phyloP scores from a whole-genome alignment of 352 stramenopile species.

The Blastocystis sp. region DNA sequence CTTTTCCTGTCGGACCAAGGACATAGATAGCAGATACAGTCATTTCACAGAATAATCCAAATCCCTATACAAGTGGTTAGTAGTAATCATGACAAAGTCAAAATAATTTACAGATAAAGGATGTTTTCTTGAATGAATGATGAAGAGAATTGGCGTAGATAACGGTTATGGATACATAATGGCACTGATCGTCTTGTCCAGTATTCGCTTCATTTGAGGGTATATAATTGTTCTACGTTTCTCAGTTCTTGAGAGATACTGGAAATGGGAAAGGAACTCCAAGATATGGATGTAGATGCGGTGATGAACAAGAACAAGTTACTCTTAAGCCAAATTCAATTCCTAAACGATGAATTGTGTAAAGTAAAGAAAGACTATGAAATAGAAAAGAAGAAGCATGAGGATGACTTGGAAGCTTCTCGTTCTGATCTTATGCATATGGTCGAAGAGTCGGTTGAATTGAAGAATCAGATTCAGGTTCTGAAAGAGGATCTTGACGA shows the following conservation, averaged over 20 bases:
- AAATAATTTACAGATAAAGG: neutral
- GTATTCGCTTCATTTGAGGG: too few relatives aligned
- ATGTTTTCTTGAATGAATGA: neutral
- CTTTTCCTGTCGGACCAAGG: conserved; percentile 96
- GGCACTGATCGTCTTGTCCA: too few relatives aligned
- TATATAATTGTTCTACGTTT: too few relatives aligned
- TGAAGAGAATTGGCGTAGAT: neutral
- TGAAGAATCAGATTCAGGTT: conserved; percentile 43
- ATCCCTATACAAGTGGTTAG: neutral
- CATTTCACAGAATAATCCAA: neutral
- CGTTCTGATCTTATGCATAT: conserved; percentile 57
- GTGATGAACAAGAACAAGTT: conserved; percentile 54
- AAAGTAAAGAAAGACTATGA: conserved; percentile 46
- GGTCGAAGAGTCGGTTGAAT: conserved; percentile 43
- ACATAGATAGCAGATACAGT: conserved; percentile 91
- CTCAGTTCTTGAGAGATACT: too few relatives aligned
- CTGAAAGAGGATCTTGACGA: conserved; percentile 43
- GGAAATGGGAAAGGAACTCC: conserved; percentile 6
- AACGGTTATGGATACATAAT: too few relatives aligned
- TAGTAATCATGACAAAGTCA: neutral
- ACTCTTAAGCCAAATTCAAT: conserved; percentile 43
- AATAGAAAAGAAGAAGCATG: conserved; percentile 50
- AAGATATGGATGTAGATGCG: neutral
- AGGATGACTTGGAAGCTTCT: conserved; percentile 22
- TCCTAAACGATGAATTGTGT: conserved; percentile 42